A percentile compares a stretch with the other conserved stretches of the same genome.
phyloP scores from a whole-genome alignment of 345 rosid genomes.

The Citrus medica region DNA sequence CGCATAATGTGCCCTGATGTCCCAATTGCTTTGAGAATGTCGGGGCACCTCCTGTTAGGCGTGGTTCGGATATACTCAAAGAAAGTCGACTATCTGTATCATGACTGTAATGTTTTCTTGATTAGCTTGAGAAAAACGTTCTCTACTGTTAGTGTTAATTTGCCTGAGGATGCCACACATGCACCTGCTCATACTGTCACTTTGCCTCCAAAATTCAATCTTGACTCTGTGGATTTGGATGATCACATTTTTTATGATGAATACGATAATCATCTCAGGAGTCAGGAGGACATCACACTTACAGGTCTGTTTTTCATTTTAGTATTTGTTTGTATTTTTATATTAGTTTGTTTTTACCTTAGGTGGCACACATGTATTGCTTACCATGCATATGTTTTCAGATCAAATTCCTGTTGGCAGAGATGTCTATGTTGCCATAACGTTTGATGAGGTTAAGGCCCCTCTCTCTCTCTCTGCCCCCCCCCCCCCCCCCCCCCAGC shows the following conservation, averaged over 20 bases:
- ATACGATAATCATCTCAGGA: constrained; percentile 54
- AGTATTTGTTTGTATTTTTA: not conserved
- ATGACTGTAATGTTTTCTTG: constrained; percentile 51
- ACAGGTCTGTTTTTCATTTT: constrained; percentile 32
- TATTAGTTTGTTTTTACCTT: not conserved
- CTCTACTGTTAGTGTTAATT: constrained; percentile 43
- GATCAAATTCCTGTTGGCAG: constrained; percentile 67
- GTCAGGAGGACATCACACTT: constrained; percentile 73
- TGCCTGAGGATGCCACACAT: constrained; percentile 68
- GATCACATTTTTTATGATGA: constrained; percentile 30
- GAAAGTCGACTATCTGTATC: constrained; percentile 79
- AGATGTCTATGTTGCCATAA: constrained; percentile 62
- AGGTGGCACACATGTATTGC: too few relatives aligned
- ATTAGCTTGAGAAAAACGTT: constrained; percentile 59
- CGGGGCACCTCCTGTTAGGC: constrained; percentile 82
- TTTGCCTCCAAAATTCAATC: constrained; percentile 57
- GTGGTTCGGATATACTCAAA: constrained; percentile 86
- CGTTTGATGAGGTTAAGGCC: constrained; percentile 63
- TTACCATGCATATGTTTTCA: constrained; percentile 1
- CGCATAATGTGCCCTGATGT: constrained; percentile 66
- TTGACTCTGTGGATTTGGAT: constrained; percentile 64
- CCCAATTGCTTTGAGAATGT: constrained; percentile 82
- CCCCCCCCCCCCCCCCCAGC: too few relatives aligned
- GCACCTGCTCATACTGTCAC: constrained; percentile 69
- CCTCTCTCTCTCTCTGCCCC: not conserved